These are phyloP conservation scores for Tylopilus balloui DNA, from an alignment of 768 basidiomycete species.

Conservation along the genomic window DNA sequence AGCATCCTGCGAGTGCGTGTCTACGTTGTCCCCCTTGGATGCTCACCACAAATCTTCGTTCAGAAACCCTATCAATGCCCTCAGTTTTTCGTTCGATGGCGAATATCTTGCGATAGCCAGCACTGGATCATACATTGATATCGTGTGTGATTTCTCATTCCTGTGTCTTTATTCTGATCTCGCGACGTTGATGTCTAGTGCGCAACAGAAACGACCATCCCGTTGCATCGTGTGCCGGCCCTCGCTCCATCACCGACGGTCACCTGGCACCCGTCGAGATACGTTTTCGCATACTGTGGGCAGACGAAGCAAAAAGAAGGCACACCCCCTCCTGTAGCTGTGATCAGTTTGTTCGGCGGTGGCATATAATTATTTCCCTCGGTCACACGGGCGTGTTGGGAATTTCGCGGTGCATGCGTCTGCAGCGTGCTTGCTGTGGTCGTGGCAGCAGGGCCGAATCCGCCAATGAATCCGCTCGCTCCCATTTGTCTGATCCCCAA, in stretches of 20 bases:
- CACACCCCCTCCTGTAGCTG: slow-evolving; percentile 58
- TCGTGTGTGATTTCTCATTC: slow-evolving; percentile 43
- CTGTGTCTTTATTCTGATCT: background rate
- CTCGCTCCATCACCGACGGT: slow-evolving; percentile 72
- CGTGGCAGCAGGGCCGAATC: too few relatives aligned
- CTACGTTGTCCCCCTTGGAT: background rate
- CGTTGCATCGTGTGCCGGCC: slow-evolving; percentile 72
- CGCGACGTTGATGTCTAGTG: slow-evolving; percentile 42
- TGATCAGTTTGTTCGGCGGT: slow-evolving; percentile 70
- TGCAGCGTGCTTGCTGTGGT: too few relatives aligned
- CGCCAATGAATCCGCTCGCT: too few relatives aligned
- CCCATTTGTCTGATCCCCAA: too few relatives aligned
- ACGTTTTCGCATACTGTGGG: slow-evolving; percentile 78
- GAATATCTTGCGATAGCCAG: slow-evolving; percentile 79
- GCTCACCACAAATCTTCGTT: background rate
- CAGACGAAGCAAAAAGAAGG: slow-evolving; percentile 66
- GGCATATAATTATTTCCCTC: slow-evolving; percentile 27
- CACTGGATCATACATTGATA: slow-evolving; percentile 69
- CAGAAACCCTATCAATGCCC: slow-evolving; percentile 65
- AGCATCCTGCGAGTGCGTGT: slow-evolving; percentile 71
- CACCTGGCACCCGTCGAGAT: slow-evolving; percentile 77
- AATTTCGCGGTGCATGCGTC: too few relatives aligned
- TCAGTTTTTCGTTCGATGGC: slow-evolving; percentile 81
- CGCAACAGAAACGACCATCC: slow-evolving; percentile 70
- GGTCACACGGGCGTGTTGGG: too few relatives aligned